Base-by-base conservation (phyloP, 2,329 filamentous ascomycete species). In the Rutstroemia sp. region DNA sequence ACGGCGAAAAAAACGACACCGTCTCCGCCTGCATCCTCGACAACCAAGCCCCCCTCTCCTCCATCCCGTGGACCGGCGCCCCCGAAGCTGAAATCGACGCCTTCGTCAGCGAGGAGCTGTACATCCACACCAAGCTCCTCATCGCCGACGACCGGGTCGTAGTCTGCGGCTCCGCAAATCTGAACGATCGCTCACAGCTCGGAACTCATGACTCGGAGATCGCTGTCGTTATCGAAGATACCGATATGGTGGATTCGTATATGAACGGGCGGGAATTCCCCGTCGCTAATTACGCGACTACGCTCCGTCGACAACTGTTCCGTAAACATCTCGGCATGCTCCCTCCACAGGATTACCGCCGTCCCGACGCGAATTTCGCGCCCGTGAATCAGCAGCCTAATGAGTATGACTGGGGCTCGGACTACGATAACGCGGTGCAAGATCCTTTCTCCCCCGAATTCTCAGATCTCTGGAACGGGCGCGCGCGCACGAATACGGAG, bases 261-360 rank as follows among this genome's bases (percentile, higher is more conserved):
- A 95, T 96, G 88, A 79, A 86, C 61, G 88, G 89, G 3, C 75
- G 78, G 21, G 82, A 82, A 0, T 95, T 80, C 74, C 79, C 77
- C 34, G 92, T 89, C 7, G 85, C 85, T 8, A 79, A 81, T 56
- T 92, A 92, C 67, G 91, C 91, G 1, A 77, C 89, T 5, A 89
- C 86, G 1, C 84, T 96, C 10, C 87, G 92, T 21, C 83, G 92
- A 38, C 84, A 91, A 69, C 82, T 96, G 61, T 96, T 90, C 83
- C 84, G 92, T 63, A 95, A 96, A 74, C 92, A 96, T 69, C 80
- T 96, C 1, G 92, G 92, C 45, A 79, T 96, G 8, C 77, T 96
- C 9, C 85, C 86, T 0, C 78, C 89, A 8, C 90, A 96, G 70
- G 75, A 77, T 37, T 83, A 86, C 65, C 87, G 86, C 58, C 74